phyloP scores from a whole-genome alignment of 345 rosid species.

The Physaria fendleri region DNA sequence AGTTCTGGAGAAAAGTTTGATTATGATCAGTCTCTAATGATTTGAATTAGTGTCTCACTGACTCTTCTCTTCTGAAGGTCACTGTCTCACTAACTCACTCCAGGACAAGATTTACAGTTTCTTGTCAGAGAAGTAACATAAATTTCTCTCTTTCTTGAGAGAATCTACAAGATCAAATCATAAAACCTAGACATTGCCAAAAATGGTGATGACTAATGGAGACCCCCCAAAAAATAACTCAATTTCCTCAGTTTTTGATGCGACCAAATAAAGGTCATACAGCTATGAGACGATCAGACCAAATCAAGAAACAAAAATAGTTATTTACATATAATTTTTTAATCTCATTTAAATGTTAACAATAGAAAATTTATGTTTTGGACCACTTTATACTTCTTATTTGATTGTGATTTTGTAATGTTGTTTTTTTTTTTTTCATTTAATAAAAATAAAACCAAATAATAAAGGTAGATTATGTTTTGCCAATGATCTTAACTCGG shows the following conservation, averaged over 20 bases:
- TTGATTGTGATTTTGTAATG: neutral
- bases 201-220: neutral
- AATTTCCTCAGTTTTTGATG: neutral
- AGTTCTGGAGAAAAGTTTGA: constrained; percentile 49
- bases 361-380: neutral
- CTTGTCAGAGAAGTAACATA: neutral
- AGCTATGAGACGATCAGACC: neutral
- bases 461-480: neutral
- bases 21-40: constrained; percentile 41
- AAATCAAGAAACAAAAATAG: neutral
- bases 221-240: neutral
- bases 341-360: neutral
- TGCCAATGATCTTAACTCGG: too few species aligned
- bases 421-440: too few species aligned
- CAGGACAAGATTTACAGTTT: neutral
- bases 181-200: neutral
- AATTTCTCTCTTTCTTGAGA: neutral
- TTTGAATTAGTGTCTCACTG: neutral
- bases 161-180: neutral
- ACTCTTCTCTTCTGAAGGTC: neutral
- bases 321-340: neutral
- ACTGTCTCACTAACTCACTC: too few species aligned
- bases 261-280: neutral
- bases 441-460: neutral
- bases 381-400: neutral